These are phyloP conservation scores for Globisporangium cylindrosporum DNA, from an alignment of 352 stramenopile species.

Conservation along the genomic window DNA sequence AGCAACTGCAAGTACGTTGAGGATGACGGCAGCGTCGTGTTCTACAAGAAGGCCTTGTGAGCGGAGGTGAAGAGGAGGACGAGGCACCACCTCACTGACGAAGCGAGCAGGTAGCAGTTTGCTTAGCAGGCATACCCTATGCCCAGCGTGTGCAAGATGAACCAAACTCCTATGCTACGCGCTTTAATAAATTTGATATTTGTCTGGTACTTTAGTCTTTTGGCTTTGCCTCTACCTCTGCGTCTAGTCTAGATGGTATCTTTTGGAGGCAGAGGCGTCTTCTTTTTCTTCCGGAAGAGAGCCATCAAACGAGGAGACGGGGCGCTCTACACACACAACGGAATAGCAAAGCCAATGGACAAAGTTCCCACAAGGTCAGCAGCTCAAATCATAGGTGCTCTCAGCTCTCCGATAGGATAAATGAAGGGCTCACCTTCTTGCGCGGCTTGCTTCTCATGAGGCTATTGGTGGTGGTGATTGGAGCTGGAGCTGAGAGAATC, in stretches of 20 bases:
- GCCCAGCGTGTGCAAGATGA: too few species aligned
- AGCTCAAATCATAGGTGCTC: not conserved
- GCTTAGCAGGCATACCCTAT: not conserved
- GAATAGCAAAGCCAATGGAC: not conserved
- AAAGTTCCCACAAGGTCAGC: not conserved
- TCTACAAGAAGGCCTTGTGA: slow-evolving; percentile 82
- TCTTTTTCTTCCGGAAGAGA: slow-evolving; percentile 10
- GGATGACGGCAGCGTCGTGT: slow-evolving; percentile 88
- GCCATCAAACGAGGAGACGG: not conserved
- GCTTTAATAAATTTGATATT: slow-evolving; percentile 11
- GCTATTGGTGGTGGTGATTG: not conserved
- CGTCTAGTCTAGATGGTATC: not conserved
- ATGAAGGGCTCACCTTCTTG: slow-evolving; percentile 1
- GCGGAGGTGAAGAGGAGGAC: not conserved
- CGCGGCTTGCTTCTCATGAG: not conserved
- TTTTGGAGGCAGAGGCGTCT: not conserved
- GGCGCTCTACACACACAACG: not conserved
- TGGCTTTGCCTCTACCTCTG: not conserved
- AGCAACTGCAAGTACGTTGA: slow-evolving; percentile 95
- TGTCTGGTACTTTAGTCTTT: not conserved
- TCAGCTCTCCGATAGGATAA: not conserved
- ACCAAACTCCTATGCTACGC: not conserved
- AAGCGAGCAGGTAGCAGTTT: not conserved
- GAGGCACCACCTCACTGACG: too few species aligned
- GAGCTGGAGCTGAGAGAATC: not conserved